A percentile compares a stretch with the other conserved stretches of the same genome.
Conservation (phyloP, 2,329 filamentous ascomycete species). For the Cladobotryum protrusum region DNA sequence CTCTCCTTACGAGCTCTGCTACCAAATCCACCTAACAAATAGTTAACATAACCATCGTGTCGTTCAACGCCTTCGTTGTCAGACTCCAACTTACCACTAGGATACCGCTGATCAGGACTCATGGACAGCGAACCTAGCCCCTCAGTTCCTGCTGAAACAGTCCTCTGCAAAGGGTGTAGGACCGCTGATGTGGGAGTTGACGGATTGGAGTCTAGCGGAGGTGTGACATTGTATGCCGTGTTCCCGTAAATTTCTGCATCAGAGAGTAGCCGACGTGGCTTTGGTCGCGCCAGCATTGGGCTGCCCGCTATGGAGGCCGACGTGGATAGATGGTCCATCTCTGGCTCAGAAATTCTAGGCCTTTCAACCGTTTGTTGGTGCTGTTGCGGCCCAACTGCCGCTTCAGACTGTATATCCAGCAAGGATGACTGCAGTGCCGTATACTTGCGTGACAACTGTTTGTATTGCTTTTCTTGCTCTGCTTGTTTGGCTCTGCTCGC, state of each 20-base stretch:
- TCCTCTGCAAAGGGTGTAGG: constrained; percentile 28
- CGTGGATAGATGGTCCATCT: constrained; percentile 32
- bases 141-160: constrained; percentile 32
- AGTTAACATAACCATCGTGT: constrained; percentile 5
- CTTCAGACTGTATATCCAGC: constrained; percentile 39
- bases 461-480: constrained; percentile 48
- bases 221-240: constrained; percentile 37
- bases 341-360: constrained; percentile 18
- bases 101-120: constrained; percentile 37
- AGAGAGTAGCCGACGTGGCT: constrained; percentile 37
- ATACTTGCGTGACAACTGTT: constrained; percentile 45
- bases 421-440: constrained; percentile 45
- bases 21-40: constrained; percentile 38
- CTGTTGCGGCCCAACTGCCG: constrained; percentile 11
- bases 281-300: constrained; percentile 31
- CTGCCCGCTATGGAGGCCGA: constrained; percentile 33
- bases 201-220: constrained; percentile 32
- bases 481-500: constrained; percentile 48
- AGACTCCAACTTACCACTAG: constrained; percentile 35
- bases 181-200: constrained; percentile 22
- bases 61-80: constrained; percentile 1
- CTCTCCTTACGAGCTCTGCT: constrained; percentile 42
- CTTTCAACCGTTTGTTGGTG: constrained; percentile 15
- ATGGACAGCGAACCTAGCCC: constrained; percentile 22
- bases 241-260: constrained; percentile 39